These are phyloP conservation scores for Glebionis coronaria DNA, from an alignment of 129 eudicot genomes.

Conservation along the genomic window DNA sequence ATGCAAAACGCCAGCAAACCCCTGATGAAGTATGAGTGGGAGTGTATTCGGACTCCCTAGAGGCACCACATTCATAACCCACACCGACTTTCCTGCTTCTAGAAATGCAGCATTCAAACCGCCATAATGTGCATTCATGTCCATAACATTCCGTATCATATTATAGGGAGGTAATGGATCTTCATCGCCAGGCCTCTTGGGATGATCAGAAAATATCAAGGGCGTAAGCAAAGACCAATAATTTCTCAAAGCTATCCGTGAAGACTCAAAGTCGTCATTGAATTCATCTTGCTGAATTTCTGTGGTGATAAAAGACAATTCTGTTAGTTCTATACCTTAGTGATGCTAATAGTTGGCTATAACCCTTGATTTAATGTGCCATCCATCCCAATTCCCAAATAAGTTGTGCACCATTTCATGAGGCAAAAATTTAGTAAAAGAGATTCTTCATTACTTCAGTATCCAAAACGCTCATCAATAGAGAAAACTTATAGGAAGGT, in stretches of 20 bases:
- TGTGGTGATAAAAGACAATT: slow-evolving; percentile 30
- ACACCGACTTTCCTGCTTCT: slow-evolving; percentile 71
- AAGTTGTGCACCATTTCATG: background rate
- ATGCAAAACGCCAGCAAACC: slow-evolving; percentile 89
- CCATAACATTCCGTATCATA: slow-evolving; percentile 94
- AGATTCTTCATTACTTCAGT: slow-evolving; percentile 1
- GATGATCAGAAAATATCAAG: slow-evolving; percentile 95
- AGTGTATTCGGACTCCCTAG: slow-evolving; percentile 58
- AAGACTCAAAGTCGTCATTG: slow-evolving; percentile 59
- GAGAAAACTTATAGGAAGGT: slow-evolving; percentile 8
- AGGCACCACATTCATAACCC: slow-evolving; percentile 99
- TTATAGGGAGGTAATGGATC: slow-evolving; percentile 97
- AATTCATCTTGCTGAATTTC: slow-evolving; percentile 71
- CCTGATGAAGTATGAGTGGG: slow-evolving; percentile 84
- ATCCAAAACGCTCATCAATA: background rate
- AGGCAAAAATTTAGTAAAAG: background rate
- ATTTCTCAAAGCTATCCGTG: slow-evolving; percentile 64
- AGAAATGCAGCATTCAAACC: slow-evolving; percentile 83
- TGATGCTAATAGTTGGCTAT: background rate
- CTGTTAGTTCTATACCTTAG: slow-evolving; percentile 13
- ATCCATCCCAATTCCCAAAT: background rate
- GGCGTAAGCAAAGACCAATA: slow-evolving; percentile 98
- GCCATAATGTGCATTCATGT: slow-evolving; percentile 93
- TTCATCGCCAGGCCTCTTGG: slow-evolving; percentile 97
- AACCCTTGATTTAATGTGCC: background rate